Evolutionary conservation across 2,329 filamentous ascomycete species (phyloP).

Genomic region (Arachnomyces sp.): DNA sequence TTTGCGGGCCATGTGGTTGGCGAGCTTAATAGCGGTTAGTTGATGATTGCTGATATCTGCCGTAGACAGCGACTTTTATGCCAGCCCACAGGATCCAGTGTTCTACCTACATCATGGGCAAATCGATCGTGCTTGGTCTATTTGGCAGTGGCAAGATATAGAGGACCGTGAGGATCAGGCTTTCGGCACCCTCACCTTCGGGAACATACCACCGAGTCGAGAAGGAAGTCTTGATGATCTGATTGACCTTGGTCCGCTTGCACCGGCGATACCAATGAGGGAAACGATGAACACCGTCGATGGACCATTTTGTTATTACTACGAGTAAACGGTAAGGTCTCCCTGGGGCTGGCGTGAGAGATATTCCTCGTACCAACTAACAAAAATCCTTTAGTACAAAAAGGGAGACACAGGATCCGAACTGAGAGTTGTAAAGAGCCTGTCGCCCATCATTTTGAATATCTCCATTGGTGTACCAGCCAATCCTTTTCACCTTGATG

Average conservation of each 20-base stretch:
- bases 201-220: conserved; percentile 13
- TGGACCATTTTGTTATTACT: conserved; percentile 21
- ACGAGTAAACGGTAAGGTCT: conserved; percentile 7
- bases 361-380: no score
- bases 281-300: conserved; percentile 16
- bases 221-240: conserved; percentile 20
- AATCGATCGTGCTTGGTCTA: conserved; percentile 17
- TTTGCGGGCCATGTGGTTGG: neutral
- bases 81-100: conserved; percentile 13
- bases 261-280: conserved; percentile 9
- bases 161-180: conserved; percentile 5
- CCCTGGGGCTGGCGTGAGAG: no score
- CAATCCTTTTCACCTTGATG: no score
- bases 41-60: neutral
- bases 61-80: conserved; percentile 11
- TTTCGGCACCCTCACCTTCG: conserved; percentile 10
- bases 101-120: conserved; percentile 17
- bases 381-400: no score
- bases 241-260: conserved; percentile 16
- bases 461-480: no score
- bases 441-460: no score
- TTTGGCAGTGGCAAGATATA: conserved; percentile 17
- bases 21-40: neutral
- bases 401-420: no score
- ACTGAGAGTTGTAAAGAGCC: no score